Conservation (phyloP, 306 rosid species). For the Cicer chorassanicum region DNA sequence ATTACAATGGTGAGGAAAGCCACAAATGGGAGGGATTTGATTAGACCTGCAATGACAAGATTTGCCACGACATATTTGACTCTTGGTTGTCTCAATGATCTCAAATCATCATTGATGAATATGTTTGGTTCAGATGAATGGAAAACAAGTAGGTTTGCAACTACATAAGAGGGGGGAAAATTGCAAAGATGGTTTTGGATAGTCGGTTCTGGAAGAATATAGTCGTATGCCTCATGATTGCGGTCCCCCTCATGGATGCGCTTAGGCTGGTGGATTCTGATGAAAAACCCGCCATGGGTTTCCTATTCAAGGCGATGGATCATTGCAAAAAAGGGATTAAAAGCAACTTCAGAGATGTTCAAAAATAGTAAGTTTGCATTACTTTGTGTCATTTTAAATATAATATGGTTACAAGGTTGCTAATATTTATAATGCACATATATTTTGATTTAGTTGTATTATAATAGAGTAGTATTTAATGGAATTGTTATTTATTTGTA, state of each 20-base stretch:
- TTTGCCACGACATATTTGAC: neutral
- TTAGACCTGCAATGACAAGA: neutral
- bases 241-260: neutral
- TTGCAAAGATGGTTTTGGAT: neutral
- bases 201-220: neutral
- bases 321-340: neutral
- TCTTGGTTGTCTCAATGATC: neutral
- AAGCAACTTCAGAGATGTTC: neutral
- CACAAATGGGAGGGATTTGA: constrained; percentile 1
- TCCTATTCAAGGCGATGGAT: neutral
- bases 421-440: no score
- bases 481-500: neutral
- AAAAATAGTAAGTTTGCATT: neutral
- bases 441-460: no score
- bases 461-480: no score
- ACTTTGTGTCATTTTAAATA: no score
- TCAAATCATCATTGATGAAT: neutral
- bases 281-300: neutral
- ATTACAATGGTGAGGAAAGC: neutral
- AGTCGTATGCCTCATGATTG: neutral
- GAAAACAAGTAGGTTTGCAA: neutral
- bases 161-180: neutral
- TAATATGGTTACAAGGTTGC: no score
- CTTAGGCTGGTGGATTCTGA: neutral
- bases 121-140: neutral